A percentile compares a stretch with the other conserved stretches of the same genome.
Evolutionary conservation across 1,284 basidiomycete species (phyloP).

Genomic region (Mycosarcoma maydis): DNA sequence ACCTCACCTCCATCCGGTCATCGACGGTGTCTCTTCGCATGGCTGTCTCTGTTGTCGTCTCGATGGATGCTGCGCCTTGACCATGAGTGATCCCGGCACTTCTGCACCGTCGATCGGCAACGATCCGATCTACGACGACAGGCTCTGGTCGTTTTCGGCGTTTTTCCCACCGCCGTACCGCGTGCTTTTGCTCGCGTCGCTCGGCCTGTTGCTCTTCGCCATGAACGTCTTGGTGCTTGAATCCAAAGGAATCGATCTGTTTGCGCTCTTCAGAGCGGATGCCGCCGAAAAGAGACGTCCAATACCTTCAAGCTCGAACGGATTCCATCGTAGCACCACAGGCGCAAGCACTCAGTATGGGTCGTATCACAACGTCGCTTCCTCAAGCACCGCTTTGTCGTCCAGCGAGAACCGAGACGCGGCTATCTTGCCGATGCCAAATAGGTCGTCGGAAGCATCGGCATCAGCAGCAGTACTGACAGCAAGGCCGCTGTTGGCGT

Average conservation of each 20-base stretch:
- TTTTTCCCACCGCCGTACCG: slow-evolving; percentile 63
- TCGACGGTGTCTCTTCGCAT: too few relatives aligned
- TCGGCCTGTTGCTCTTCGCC: slow-evolving; percentile 57
- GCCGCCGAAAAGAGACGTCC: slow-evolving; percentile 22
- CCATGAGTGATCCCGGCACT: slow-evolving; percentile 26
- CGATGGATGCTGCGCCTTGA: neutral
- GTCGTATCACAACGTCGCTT: slow-evolving; percentile 21
- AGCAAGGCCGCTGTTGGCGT: slow-evolving; percentile 22
- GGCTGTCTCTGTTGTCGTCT: neutral
- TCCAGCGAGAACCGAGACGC: slow-evolving; percentile 10
- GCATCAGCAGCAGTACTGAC: neutral
- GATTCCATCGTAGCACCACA: slow-evolving; percentile 10
- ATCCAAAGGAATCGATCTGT: slow-evolving; percentile 56
- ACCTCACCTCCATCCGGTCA: neutral
- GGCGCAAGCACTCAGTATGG: slow-evolving; percentile 28
- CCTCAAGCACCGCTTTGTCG: slow-evolving; percentile 1
- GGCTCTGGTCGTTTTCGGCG: slow-evolving; percentile 50
- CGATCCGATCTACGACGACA: slow-evolving; percentile 19
- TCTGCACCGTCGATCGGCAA: slow-evolving; percentile 15
- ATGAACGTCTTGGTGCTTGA: slow-evolving; percentile 48
- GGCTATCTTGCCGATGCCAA: slow-evolving; percentile 9
- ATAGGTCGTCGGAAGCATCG: neutral
- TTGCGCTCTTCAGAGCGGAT: slow-evolving; percentile 19
- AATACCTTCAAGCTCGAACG: neutral
- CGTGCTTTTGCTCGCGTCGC: slow-evolving; percentile 57